Conservation (phyloP, 805 yeast species). For the Starmerella scarabaei region DNA sequence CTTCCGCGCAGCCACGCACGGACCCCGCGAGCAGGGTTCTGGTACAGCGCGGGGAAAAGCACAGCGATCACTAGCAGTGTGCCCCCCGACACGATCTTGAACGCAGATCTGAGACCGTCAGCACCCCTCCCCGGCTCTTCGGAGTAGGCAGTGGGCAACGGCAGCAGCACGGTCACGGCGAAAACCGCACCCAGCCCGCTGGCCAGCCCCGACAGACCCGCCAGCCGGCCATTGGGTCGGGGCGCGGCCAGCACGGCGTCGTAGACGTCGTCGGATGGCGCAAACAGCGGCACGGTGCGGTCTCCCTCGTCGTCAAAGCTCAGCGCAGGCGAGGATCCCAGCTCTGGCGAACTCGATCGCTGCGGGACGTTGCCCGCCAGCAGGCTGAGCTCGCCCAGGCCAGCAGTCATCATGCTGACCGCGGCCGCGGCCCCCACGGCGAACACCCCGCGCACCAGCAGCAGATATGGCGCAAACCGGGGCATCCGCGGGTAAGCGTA, state of each 20-base stretch:
- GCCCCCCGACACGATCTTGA: conserved; percentile 26
- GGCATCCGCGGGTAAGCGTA: conserved; percentile 38
- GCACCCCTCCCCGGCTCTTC: neutral
- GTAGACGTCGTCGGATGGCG: conserved; percentile 2
- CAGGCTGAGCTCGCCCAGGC: conserved; percentile 36
- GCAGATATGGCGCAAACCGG: conserved; percentile 38
- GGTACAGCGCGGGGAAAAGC: conserved; percentile 36
- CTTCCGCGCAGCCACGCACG: conserved; percentile 24
- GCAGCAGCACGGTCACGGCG: conserved; percentile 42
- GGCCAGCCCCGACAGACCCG: conserved; percentile 43
- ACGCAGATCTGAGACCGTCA: conserved; percentile 28
- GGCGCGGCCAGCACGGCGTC: conserved; percentile 8
- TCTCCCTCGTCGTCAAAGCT: conserved; percentile 8
- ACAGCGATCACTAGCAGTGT: conserved; percentile 24
- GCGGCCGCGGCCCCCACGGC: conserved; percentile 46
- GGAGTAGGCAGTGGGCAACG: conserved; percentile 49
- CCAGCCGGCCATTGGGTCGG: conserved; percentile 39
- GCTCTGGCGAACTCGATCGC: too few species aligned
- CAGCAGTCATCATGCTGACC: conserved; percentile 48
- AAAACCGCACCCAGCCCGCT: conserved; percentile 36
- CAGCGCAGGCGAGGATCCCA: neutral
- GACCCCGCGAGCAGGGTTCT: conserved; percentile 29
- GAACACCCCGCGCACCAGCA: conserved; percentile 42
- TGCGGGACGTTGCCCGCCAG: neutral
- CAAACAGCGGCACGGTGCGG: conserved; percentile 11